Base-by-base conservation (phyloP, 768 basidiomycete species). In the Coprinopsis marcescibilis region DNA sequence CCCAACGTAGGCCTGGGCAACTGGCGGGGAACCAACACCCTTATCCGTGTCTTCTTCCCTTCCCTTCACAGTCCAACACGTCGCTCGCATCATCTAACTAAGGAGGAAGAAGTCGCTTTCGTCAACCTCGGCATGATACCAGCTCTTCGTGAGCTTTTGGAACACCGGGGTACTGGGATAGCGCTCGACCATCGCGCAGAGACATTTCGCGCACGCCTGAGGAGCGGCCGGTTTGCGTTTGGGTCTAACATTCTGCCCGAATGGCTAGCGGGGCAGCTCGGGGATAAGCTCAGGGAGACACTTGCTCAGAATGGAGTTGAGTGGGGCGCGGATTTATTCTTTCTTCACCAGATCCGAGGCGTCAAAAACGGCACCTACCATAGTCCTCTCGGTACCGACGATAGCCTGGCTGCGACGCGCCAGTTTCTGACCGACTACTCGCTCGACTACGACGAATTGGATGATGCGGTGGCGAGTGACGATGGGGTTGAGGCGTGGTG, bases 391-490 rank as follows among this genome's bases (percentile, higher is more conserved):
- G 6, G 1, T 13, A 2, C 19, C 2, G 8, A 14, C 20, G 30
- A 40, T 3, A 20, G 19, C 8, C 10, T 21, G 13, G 5, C 11
- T n/a, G 45, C 33, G 11, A 35, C 50, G 8, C 4, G 17, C 4
- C n/a, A 45, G 6, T 42, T 50, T 36, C 27, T 54, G 8, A 3
- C 11, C n/a, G 14, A 50, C 13, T 15, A 46, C 19, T 4, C 17
- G 6, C 17, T 50, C 17, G 32, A 35, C 4, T 11, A 30, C 11
- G 56, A 53, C 0, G 32, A 43, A 0, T 63, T 55, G 58, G 56
- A 63, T 35, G 50, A 60, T 2, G 56, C 48, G 1, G 23, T 59
- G 3, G 52, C 61, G 37, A 49, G 61, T 23, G 43, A 25, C 25
- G 50, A 11, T 32, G 29, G 49, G 14, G 3, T n/a, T 1, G 35